phyloP scores from a whole-genome alignment of 2,329 filamentous ascomycete species.

The Epichloe typhina region DNA sequence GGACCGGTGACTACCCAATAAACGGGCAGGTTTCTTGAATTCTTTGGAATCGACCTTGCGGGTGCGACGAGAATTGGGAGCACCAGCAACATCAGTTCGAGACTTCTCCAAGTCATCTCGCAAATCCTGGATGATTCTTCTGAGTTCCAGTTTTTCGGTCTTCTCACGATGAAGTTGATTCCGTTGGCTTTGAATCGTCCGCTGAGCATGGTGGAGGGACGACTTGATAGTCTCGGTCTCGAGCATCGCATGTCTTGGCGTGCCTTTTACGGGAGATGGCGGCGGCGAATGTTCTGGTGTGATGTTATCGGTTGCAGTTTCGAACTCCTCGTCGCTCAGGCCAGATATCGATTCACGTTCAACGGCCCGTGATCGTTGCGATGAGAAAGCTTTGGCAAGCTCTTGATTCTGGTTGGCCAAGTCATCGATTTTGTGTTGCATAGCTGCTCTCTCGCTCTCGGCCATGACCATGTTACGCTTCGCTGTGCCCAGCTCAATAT shows the following conservation, averaged over 20 bases:
- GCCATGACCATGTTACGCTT: constrained; percentile 67
- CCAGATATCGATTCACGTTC: constrained; percentile 50
- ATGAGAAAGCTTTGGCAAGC: constrained; percentile 69
- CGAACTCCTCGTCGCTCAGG: constrained; percentile 48
- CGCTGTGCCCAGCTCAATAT: constrained; percentile 73
- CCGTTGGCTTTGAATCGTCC: constrained; percentile 92
- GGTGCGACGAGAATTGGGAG: constrained; percentile 42
- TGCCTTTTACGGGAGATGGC: constrained; percentile 79
- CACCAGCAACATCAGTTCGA: constrained; percentile 36
- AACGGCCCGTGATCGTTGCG: constrained; percentile 52
- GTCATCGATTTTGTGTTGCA: constrained; percentile 81
- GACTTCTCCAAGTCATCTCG: constrained; percentile 77
- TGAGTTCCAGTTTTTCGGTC: constrained; percentile 93
- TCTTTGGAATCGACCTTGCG: constrained; percentile 51
- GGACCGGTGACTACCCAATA: constrained; percentile 63
- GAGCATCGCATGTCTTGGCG: constrained; percentile 79
- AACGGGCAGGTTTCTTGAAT: constrained; percentile 66
- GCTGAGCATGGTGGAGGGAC: constrained; percentile 84
- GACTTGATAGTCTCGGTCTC: constrained; percentile 93
- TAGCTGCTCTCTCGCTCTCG: constrained; percentile 62
- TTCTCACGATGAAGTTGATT: constrained; percentile 94
- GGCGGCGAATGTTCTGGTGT: constrained; percentile 88
- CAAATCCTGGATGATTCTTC: constrained; percentile 87
- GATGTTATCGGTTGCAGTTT: constrained; percentile 51
- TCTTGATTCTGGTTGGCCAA: constrained; percentile 82